Conservation (phyloP, 176 grass and related monocot species). For the Bolboschoenus planiculmis region DNA sequence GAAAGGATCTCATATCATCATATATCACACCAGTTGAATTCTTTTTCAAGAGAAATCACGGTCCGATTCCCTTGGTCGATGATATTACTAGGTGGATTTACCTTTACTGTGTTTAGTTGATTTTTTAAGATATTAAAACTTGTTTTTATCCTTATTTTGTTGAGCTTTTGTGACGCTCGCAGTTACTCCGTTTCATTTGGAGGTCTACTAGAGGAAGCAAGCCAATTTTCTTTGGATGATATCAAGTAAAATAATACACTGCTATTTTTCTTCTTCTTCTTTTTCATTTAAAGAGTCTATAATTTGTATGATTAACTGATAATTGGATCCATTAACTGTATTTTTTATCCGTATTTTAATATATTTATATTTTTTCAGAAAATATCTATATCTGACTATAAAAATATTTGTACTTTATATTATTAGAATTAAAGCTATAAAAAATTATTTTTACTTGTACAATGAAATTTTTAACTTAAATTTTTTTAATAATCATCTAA, state of each 20-base stretch:
- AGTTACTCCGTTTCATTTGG: conserved; percentile 34
- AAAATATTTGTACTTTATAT: too few relatives aligned
- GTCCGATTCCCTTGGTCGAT: conserved; percentile 32
- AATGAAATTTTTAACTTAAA: too few relatives aligned
- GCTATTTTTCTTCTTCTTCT: background rate
- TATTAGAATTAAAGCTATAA: too few relatives aligned
- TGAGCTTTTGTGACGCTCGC: background rate
- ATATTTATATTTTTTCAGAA: too few relatives aligned
- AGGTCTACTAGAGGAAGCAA: conserved; percentile 26
- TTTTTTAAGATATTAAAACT: background rate
- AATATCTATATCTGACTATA: too few relatives aligned
- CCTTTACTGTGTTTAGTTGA: background rate
- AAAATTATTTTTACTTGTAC: too few relatives aligned
- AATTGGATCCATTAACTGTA: too few relatives aligned
- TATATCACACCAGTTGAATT: conserved; percentile 35
- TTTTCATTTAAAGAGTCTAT: background rate
- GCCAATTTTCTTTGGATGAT: conserved; percentile 27
- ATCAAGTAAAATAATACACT: conserved; percentile 27
- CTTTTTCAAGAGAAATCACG: conserved; percentile 44
- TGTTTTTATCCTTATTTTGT: background rate
- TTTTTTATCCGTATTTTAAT: too few relatives aligned
- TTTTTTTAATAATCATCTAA: too few relatives aligned
- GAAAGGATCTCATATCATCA: conserved; percentile 27
- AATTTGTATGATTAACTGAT: background rate
- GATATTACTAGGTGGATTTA: conserved; percentile 28